Conservation (phyloP, 2,329 filamentous ascomycete genomes). For the Fusarium haematococcum region DNA sequence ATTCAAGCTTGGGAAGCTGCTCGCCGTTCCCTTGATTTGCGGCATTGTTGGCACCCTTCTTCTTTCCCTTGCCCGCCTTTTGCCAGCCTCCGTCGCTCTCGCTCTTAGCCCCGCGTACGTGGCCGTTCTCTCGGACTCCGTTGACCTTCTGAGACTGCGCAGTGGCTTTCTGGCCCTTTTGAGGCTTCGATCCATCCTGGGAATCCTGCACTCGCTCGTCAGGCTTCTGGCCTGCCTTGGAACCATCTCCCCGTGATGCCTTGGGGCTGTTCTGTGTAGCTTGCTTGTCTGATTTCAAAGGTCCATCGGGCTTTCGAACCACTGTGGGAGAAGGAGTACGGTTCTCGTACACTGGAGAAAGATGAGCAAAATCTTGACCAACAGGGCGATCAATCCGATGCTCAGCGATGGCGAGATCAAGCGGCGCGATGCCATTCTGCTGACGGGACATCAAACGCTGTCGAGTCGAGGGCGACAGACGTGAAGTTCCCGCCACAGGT, state of each 20-base stretch:
- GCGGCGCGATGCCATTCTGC: slow-evolving; percentile 64
- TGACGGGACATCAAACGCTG: slow-evolving; percentile 56
- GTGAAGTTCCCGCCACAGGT: slow-evolving; percentile 44
- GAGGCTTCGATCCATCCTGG: slow-evolving; percentile 37
- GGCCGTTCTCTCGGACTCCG: slow-evolving; percentile 62
- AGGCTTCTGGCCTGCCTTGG: slow-evolving; percentile 42
- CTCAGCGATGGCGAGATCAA: slow-evolving; percentile 66
- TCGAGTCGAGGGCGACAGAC: slow-evolving; percentile 49
- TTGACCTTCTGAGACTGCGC: slow-evolving; percentile 51
- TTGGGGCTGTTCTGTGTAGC: slow-evolving; percentile 36
- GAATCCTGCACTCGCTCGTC: slow-evolving; percentile 44
- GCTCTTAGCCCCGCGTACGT: slow-evolving; percentile 65
- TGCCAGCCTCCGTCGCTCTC: slow-evolving; percentile 70
- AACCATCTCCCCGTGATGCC: slow-evolving; percentile 27
- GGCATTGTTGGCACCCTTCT: slow-evolving; percentile 57
- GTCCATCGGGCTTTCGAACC: slow-evolving; percentile 64
- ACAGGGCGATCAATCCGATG: slow-evolving; percentile 52
- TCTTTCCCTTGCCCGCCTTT: slow-evolving; percentile 65
- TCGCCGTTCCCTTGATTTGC: slow-evolving; percentile 58
- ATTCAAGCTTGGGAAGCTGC: slow-evolving; percentile 67
- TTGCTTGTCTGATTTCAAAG: slow-evolving; percentile 44
- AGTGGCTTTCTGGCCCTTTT: slow-evolving; percentile 44
- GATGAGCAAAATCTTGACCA: slow-evolving; percentile 58
- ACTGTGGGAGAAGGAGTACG: slow-evolving; percentile 77
- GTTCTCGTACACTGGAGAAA: slow-evolving; percentile 81